Evolutionary conservation across 2,329 filamentous ascomycete genomes (phyloP).

Genomic region (Neonectria coccinea): DNA sequence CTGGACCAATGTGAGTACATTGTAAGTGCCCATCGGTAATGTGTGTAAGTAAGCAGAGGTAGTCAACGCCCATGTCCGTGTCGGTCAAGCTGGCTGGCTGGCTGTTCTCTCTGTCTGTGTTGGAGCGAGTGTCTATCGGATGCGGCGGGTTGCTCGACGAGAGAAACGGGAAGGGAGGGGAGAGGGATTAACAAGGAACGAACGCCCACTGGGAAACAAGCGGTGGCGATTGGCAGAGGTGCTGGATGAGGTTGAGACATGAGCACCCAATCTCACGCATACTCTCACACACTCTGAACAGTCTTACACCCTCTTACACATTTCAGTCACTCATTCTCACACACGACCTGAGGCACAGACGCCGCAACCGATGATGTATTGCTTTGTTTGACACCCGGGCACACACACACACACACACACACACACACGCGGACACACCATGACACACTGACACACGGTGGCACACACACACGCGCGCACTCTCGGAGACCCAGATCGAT

Average conservation of each 20-base stretch:
- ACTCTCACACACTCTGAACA: slow-evolving; percentile 4
- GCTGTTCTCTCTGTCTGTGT: neutral
- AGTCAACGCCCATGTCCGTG: slow-evolving; percentile 15
- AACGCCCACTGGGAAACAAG: slow-evolving; percentile 11
- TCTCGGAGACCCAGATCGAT: slow-evolving; percentile 32
- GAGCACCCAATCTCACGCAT: slow-evolving; percentile 22
- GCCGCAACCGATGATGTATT: slow-evolving; percentile 9
- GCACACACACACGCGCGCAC: slow-evolving; percentile 12
- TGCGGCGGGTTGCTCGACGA: slow-evolving; percentile 25
- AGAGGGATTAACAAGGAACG: slow-evolving; percentile 21
- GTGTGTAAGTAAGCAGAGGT: slow-evolving; percentile 21
- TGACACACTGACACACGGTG: slow-evolving; percentile 5
- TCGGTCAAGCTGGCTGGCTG: slow-evolving; percentile 8
- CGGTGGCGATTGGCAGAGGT: slow-evolving; percentile 13
- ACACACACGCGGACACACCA: slow-evolving; percentile 6
- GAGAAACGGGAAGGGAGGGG: slow-evolving; percentile 16
- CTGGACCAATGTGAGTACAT: slow-evolving; percentile 16
- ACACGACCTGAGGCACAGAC: slow-evolving; percentile 32
- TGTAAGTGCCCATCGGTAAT: slow-evolving; percentile 17
- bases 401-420: slow-evolving; percentile 1
- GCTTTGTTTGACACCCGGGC: neutral
- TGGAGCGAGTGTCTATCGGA: slow-evolving; percentile 21
- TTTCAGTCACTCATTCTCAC: neutral
- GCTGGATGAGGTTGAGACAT: slow-evolving; percentile 16
- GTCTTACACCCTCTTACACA: slow-evolving; percentile 8